Evolutionary conservation across 176 grass and related monocot species (phyloP), one percentile per base, ranked within the genome.

Genomic region (Canna indica): DNA sequence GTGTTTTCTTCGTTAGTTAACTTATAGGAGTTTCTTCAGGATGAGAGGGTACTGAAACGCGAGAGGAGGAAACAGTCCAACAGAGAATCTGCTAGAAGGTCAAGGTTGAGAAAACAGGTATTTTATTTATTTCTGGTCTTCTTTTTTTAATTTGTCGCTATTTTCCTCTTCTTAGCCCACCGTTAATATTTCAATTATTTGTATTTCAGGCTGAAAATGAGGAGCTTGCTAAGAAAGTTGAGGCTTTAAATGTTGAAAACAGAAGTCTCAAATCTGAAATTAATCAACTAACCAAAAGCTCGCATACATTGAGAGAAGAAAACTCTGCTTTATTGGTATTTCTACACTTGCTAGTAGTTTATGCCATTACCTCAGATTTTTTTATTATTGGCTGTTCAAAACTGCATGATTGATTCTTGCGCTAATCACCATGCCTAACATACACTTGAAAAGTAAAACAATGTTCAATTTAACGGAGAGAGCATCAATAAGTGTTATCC

Each of bases 51-150:
- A 78, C 70, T 85, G 34, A 91, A 88, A 73, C 81, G 74, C 46
- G 88, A 91, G 54, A 77, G 75, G 53, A 84, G 67, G 38, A 70
- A 70, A 47, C 67, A 48, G 11, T 70, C 67, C 25, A 70, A 70
- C 67, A 70, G 67, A 76, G 91, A 91, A 25, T 96, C 91, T 44
- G 91, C 91, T 64, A 77, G 88, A 62, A 79, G 91, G 36, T 96
- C 91, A 77, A 91, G 91, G 73, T 67, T 96, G 59, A 78, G 88
- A 77, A 96, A 96, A 56, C 85, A 96, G 88, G 88, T 96, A 47
- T 17, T 70, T 18, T 29, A 30, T 44, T 30, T 47, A 12, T 29
- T 0, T 27, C 29, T 47, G n/a, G 11, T 18, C 26, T 29, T 31
- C 9, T 16, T 16, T 26, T 62, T 3, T 12, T 31, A 8, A 38